Evolutionary conservation across 805 yeast genomes (phyloP).

Genomic region (Kuraishia piskuri): DNA sequence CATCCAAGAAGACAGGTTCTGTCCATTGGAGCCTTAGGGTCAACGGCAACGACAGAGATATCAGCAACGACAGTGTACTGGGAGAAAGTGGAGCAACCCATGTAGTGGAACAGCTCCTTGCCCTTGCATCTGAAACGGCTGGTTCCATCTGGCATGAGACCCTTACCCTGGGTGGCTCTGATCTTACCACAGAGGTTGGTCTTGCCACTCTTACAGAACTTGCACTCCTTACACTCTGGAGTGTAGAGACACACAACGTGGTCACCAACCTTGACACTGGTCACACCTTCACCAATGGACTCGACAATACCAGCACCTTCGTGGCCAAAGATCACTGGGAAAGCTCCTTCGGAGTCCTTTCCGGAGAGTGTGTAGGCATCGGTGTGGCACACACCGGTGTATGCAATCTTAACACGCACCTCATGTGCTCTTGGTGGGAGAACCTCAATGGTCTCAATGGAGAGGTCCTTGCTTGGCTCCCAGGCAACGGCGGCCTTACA

Average conservation of each 20-base stretch:
- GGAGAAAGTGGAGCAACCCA: constrained; percentile 97
- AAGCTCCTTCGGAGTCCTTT: constrained; percentile 91
- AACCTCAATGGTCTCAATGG: constrained; percentile 83
- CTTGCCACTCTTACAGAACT: constrained; percentile 90
- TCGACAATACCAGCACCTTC: constrained; percentile 98
- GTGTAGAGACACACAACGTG: constrained; percentile 91
- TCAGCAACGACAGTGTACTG: constrained; percentile 98
- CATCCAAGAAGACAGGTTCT: constrained; percentile 92
- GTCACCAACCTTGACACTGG: constrained; percentile 86
- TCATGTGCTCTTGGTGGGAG: constrained; percentile 95
- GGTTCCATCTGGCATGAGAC: constrained; percentile 98
- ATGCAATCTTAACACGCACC: constrained; percentile 79
- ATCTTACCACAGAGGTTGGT: constrained; percentile 94
- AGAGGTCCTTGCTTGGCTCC: constrained; percentile 74
- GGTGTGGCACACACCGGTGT: constrained; percentile 97
- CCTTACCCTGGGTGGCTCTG: constrained; percentile 96
- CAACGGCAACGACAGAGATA: constrained; percentile 89
- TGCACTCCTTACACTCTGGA: constrained; percentile 93
- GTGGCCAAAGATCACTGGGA: constrained; percentile 91
- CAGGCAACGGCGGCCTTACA: constrained; percentile 98
- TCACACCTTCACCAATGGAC: constrained; percentile 90
- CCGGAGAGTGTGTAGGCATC: constrained; percentile 97
- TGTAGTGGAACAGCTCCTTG: constrained; percentile 77
- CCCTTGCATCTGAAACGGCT: constrained; percentile 84
- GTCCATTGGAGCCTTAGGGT: constrained; percentile 75